Evolutionary conservation across 768 basidiomycete genomes (phyloP).

Genomic region (Scleroderma bovista): DNA sequence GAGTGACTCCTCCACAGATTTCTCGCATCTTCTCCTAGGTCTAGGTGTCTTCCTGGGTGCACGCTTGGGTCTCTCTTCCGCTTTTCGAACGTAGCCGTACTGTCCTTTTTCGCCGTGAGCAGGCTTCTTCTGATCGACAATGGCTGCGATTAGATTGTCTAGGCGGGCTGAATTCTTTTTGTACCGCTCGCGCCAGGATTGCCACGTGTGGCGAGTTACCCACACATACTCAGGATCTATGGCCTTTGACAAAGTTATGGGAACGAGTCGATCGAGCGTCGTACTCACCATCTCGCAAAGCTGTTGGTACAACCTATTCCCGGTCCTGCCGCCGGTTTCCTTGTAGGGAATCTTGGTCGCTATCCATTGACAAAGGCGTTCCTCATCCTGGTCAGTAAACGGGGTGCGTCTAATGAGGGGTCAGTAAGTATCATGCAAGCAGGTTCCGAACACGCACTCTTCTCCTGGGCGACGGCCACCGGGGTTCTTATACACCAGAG

Average conservation of each 20-base stretch:
- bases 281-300: slow-evolving; percentile 59
- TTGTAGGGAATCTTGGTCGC: slow-evolving; percentile 81
- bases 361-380: slow-evolving; percentile 71
- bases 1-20: slow-evolving; percentile 23
- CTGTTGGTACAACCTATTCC: slow-evolving; percentile 80
- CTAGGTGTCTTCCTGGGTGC: too few relatives aligned
- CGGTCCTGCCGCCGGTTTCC: slow-evolving; percentile 75
- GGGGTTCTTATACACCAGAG: slow-evolving; percentile 77
- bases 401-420: slow-evolving; percentile 55
- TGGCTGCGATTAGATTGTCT: slow-evolving; percentile 54
- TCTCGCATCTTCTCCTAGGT: slow-evolving; percentile 44
- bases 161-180: slow-evolving; percentile 74
- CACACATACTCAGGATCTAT: slow-evolving; percentile 69
- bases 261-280: background rate
- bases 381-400: slow-evolving; percentile 74
- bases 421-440: background rate
- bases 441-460: slow-evolving; percentile 46
- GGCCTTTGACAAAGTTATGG: slow-evolving; percentile 34
- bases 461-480: slow-evolving; percentile 77
- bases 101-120: slow-evolving; percentile 72
- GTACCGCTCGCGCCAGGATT: slow-evolving; percentile 86
- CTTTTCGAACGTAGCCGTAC: slow-evolving; percentile 73
- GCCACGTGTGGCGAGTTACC: slow-evolving; percentile 84
- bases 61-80: slow-evolving; percentile 65
- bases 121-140: slow-evolving; percentile 69